These are phyloP conservation scores for Dryas octopetala DNA, from an alignment of 306 rosid genomes.

Conservation along the genomic window DNA sequence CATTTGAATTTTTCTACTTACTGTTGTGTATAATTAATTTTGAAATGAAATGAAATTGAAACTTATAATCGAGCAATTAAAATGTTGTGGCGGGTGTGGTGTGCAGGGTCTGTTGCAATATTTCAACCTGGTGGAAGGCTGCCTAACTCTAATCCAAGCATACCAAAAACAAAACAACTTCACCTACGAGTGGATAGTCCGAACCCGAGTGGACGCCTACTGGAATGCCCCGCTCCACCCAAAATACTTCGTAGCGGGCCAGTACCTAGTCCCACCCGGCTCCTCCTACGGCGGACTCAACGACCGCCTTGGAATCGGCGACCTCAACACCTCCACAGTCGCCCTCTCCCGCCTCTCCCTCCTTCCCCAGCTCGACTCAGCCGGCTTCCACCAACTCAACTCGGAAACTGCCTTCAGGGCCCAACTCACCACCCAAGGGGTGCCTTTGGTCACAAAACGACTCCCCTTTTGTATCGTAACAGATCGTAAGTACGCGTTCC, in stretches of 20 bases:
- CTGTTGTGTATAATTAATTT: too few species aligned
- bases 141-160: constrained; percentile 52
- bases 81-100: too few species aligned
- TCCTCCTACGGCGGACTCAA: constrained; percentile 79
- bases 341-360: constrained; percentile 77
- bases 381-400: constrained; percentile 52
- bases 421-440: constrained; percentile 55
- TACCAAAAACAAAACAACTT: constrained; percentile 52
- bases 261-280: constrained; percentile 75
- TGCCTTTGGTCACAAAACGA: constrained; percentile 31
- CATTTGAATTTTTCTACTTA: too few species aligned
- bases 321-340: constrained; percentile 54
- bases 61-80: too few species aligned
- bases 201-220: constrained; percentile 88
- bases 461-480: constrained; percentile 80
- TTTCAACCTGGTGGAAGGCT: constrained; percentile 82
- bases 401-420: constrained; percentile 81
- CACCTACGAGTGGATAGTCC: constrained; percentile 77
- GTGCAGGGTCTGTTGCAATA: constrained; percentile 82
- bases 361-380: constrained; percentile 55
- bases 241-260: constrained; percentile 43
- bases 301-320: constrained; percentile 85
- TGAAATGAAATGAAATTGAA: too few species aligned
- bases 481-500: constrained; percentile 67
- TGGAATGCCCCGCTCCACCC: constrained; percentile 80